phyloP scores from a whole-genome alignment of 2,329 filamentous ascomycete species.

The Tetracladium maxilliforme region DNA sequence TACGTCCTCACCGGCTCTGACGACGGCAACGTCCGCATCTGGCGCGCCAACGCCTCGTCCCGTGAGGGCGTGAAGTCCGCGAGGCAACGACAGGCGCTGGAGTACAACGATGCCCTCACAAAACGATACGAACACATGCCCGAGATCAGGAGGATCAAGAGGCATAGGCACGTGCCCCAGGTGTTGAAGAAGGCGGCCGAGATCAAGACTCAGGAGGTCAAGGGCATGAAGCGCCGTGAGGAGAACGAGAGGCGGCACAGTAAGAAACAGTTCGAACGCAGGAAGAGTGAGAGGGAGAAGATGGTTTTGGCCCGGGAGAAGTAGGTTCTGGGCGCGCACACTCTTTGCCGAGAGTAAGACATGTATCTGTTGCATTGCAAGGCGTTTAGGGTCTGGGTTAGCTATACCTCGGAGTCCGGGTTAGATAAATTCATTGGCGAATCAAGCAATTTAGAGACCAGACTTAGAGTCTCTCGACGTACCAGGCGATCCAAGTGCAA shows the following conservation, averaged over 20 bases:
- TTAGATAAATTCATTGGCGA: too few relatives aligned
- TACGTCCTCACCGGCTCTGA: conserved; percentile 86
- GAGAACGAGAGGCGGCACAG: conserved; percentile 91
- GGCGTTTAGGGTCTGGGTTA: not conserved
- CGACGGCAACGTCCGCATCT: conserved; percentile 82
- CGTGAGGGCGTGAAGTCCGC: conserved; percentile 76
- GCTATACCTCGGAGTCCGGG: too few relatives aligned
- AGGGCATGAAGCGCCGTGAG: conserved; percentile 74
- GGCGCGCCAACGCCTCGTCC: conserved; percentile 75
- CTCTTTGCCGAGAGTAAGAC: too few relatives aligned
- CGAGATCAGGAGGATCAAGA: conserved; percentile 78
- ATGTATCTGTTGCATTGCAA: too few relatives aligned
- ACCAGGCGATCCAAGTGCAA: too few relatives aligned
- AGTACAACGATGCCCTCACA: conserved; percentile 79
- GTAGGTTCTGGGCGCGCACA: conserved; percentile 14
- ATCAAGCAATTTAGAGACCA: too few relatives aligned
- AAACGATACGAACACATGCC: conserved; percentile 89
- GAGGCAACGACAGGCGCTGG: conserved; percentile 71
- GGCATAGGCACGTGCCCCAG: conserved; percentile 84
- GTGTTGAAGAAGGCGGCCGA: conserved; percentile 89
- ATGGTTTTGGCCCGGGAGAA: conserved; percentile 61
- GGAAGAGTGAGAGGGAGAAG: conserved; percentile 78
- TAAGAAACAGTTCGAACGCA: conserved; percentile 63
- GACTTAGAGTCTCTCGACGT: too few relatives aligned
- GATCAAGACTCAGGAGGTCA: conserved; percentile 85